These are phyloP conservation scores for Elasticomyces elasticus DNA, from an alignment of 495 filamentous ascomycete species.

Conservation along the genomic window DNA sequence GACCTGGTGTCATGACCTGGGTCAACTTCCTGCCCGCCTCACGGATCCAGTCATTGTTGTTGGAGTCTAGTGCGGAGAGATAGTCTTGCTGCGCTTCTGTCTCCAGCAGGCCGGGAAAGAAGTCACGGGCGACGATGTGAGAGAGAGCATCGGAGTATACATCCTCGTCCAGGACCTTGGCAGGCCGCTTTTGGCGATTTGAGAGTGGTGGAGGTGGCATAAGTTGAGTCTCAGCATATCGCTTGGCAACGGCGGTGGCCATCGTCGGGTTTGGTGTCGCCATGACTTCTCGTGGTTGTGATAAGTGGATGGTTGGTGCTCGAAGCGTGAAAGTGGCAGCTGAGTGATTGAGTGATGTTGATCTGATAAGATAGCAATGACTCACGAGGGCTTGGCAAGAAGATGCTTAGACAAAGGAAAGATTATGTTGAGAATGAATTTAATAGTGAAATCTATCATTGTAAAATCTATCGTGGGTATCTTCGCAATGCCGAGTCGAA, in stretches of 20 bases:
- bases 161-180: constrained; percentile 87
- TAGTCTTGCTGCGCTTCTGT: constrained; percentile 83
- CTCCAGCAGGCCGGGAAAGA: constrained; percentile 86
- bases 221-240: constrained; percentile 55
- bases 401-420: too few relatives aligned
- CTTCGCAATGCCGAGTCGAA: background rate
- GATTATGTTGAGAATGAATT: too few relatives aligned
- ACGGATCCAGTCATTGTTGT: constrained; percentile 77
- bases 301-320: too few relatives aligned
- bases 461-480: constrained; percentile 3
- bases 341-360: too few relatives aligned
- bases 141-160: constrained; percentile 83
- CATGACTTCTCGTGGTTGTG: too few relatives aligned
- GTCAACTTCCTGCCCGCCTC: constrained; percentile 62
- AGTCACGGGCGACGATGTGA: constrained; percentile 92
- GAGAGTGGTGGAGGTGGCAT: constrained; percentile 77
- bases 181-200: constrained; percentile 86
- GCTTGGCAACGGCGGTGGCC: constrained; percentile 36
- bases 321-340: too few relatives aligned
- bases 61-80: constrained; percentile 76
- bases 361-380: too few relatives aligned
- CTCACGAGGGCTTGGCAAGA: too few relatives aligned
- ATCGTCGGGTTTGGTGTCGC: too few relatives aligned
- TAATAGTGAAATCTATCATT: too few relatives aligned
- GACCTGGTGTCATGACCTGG: constrained; percentile 71